A percentile compares a stretch with the other conserved stretches of the same genome.
Conservation (phyloP, 2,329 filamentous ascomycete species). For the Dryadomyces sulphureus region DNA sequence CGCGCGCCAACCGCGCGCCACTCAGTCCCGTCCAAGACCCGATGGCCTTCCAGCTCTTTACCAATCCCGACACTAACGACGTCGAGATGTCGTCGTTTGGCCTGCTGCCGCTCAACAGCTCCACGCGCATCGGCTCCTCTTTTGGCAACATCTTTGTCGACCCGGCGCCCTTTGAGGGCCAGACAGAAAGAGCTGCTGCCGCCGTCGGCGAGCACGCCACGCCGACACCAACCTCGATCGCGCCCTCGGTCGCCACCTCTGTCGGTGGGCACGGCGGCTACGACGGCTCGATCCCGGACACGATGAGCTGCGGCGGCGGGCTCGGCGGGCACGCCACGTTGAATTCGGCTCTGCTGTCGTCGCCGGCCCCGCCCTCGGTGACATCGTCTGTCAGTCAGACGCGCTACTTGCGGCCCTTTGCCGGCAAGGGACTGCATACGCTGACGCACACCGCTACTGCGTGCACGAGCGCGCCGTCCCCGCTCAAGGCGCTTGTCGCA, state of each 20-base stretch:
- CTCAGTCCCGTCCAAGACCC: conserved; percentile 36
- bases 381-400: conserved; percentile 31
- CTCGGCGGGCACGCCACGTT: conserved; percentile 8
- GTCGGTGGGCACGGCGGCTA: conserved; percentile 5
- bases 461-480: conserved; percentile 16
- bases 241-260: neutral
- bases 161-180: neutral
- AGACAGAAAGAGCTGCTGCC: neutral
- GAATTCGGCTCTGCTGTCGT: conserved; percentile 28
- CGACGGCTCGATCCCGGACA: conserved; percentile 37
- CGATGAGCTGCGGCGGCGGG: conserved; percentile 33
- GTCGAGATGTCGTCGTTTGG: conserved; percentile 14
- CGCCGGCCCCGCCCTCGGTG: conserved; percentile 29
- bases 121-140: conserved; percentile 13
- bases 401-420: conserved; percentile 39
- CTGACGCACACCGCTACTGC: conserved; percentile 22
- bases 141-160: neutral
- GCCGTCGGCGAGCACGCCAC: conserved; percentile 18
- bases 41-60: conserved; percentile 23
- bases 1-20: conserved; percentile 31
- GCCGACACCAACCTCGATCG: neutral
- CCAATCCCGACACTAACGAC: neutral
- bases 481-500: too few species aligned
- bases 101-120: conserved; percentile 12
- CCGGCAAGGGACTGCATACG: conserved; percentile 39